A percentile compares a stretch with the other conserved stretches of the same genome.
Evolutionary conservation across 768 basidiomycete species (phyloP).

Genomic region (Russula griseocarnosa): DNA sequence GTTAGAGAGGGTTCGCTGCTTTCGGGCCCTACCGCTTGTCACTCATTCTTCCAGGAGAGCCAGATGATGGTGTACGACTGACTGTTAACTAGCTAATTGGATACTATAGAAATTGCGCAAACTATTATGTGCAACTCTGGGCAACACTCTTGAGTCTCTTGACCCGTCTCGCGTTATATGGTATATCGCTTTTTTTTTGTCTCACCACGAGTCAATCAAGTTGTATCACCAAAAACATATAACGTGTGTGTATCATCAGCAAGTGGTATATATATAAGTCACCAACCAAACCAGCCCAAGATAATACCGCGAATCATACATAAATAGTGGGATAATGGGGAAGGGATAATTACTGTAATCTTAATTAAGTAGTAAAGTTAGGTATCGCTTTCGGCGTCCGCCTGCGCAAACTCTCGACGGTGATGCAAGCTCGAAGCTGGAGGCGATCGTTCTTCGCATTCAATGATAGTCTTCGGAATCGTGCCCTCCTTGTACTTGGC

Average conservation of each 20-base stretch:
- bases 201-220: constrained; percentile 14
- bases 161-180: background rate
- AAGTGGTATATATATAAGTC: constrained; percentile 27
- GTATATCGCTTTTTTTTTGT: background rate
- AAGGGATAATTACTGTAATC: background rate
- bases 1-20: constrained; percentile 13
- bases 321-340: constrained; percentile 2
- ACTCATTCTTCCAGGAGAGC: constrained; percentile 21
- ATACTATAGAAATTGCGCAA: constrained; percentile 24
- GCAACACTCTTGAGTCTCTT: background rate
- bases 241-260: constrained; percentile 17
- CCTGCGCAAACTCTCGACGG: constrained; percentile 22
- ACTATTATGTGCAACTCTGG: constrained; percentile 23
- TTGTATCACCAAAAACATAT: constrained; percentile 20
- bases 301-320: background rate
- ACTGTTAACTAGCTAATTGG: constrained; percentile 22
- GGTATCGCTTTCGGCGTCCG: constrained; percentile 7
- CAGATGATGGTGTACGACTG: constrained; percentile 24
- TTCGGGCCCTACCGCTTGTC: constrained; percentile 18
- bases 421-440: background rate
- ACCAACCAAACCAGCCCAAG: background rate
- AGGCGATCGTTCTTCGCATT: constrained; percentile 39
- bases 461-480: constrained; percentile 46
- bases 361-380: background rate
- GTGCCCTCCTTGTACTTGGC: constrained; percentile 41